Evolutionary conservation across 228 moss, liverwort and hornwort genomes (phyloP), one percentile per base, ranked within the genome.

Genomic region (Sphagnum magellanicum): DNA sequence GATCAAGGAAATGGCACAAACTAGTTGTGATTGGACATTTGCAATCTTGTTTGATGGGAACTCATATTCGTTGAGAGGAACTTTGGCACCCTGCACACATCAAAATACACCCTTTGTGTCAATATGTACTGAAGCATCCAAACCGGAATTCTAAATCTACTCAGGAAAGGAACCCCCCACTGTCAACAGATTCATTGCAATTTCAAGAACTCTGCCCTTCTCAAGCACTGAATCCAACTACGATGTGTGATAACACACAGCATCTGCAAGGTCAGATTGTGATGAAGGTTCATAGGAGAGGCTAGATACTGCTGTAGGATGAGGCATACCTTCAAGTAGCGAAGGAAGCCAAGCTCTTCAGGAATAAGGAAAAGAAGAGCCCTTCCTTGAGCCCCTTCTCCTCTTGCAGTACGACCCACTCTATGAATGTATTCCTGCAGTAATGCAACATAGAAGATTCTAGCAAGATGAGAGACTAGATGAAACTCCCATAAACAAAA

Each of bases 21-120:
- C 91, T 88, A 98, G 81, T 71, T 98, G 93, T n/a, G 97, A 91
- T 74, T 98, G 97, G 59, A 98, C 93, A 67, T 98, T 93, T 65
- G 93, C 87, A 52, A 98, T 90, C 74, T 98, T 98, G 67, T 15
- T 93, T 10, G 91, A 72, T 0, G 97, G 97, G 53, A 98, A 98
- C 66, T 98, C 93, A 51, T 98, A 98, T 74, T 98, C 91, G 49
- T 90, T 98, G 0, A 98, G 72, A 14, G 97, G 90, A 67, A 98
- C 93, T 78, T 98, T 98, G 10, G 97, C 97, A 67, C 93, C 97
- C 92, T 91, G 86, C 53, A 76, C 49, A 77, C 17, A 72, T 32
- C 32, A 32, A 32, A 32, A 32, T 32, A 48, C 65, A 62, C 16
- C 46, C 15, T 17, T 32, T 3, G 32, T 32, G 32, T 32, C 32